Conservation (phyloP, 2,329 filamentous ascomycete genomes). For the Neonectria punicea region DNA sequence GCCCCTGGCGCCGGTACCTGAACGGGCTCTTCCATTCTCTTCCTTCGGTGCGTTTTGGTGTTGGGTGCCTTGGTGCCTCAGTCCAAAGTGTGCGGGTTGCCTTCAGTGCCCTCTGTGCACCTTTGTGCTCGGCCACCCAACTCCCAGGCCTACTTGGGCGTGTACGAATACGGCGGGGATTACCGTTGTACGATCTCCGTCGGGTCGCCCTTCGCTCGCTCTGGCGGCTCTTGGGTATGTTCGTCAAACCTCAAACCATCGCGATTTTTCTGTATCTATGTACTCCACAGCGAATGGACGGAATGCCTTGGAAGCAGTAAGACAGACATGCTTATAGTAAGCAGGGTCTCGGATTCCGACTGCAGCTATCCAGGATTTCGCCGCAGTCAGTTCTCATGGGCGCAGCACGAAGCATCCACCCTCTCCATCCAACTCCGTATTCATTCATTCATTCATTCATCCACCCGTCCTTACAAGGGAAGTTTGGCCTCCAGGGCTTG, state of each 20-base stretch:
- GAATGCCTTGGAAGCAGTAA: neutral
- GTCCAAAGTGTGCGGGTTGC: neutral
- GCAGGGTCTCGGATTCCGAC: constrained; percentile 7
- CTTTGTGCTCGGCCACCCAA: neutral
- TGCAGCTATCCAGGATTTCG: neutral
- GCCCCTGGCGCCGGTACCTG: constrained; percentile 44
- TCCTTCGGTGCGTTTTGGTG: neutral
- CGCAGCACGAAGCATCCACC: constrained; percentile 10
- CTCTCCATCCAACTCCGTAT: constrained; percentile 9
- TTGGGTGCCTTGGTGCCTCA: neutral
- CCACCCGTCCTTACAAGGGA: neutral
- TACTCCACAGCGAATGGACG: neutral
- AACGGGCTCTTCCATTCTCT: neutral
- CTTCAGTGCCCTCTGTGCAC: neutral
- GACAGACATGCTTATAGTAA: neutral
- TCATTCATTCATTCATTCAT: neutral
- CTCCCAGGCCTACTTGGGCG: too few species aligned
- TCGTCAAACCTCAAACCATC: neutral
- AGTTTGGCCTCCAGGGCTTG: neutral
- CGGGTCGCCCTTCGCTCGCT: neutral
- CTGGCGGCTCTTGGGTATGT: neutral
- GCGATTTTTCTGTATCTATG: neutral
- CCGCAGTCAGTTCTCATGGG: constrained; percentile 5
- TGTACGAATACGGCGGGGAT: neutral
- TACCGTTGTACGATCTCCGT: neutral